Evolutionary conservation across 2,329 filamentous ascomycete genomes (phyloP), one percentile per base, ranked within the genome.

Genomic region (Chaetomium strumarium): DNA sequence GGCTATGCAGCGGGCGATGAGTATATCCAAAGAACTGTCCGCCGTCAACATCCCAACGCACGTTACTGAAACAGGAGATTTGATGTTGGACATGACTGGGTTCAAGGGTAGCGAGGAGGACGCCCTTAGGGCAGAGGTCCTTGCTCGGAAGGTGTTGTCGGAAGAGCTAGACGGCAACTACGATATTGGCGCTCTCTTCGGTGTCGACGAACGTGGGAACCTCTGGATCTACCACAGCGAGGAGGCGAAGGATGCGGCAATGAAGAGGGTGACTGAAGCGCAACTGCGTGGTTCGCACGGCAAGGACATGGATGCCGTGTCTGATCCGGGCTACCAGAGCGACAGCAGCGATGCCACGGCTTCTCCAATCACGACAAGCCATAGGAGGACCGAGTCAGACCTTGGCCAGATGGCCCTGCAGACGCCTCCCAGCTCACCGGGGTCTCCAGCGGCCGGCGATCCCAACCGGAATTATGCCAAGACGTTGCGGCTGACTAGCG

Each of bases 181-280:
- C 68, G 93, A 99, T 66, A 95, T 99, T 62, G 93, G 93, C 6
- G 86, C 92, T 2, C 77, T 99, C 30, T 96, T 99, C 62, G 93
- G 91, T 12, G 92, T 93, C 41, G 93, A 99, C 65, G 90, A 95
- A 64, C 84, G 93, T 55, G 93, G 93, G 7, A 99, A 99, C 63
- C 77, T 99, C n/a, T 97, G 93, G 92, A 97, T 99, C 60, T 99
- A 99, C 72, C 93, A 90, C 71, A 97, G 91, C 63, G 91, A 97
- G 68, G 91, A 96, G 65, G 90, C 93, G 20, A 97, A 96, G 66
- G 86, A 93, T 63, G 86, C 88, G 7, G 92, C 92, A 31, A 85
- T 85, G 73, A 84, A 86, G 66, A 79, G 73, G 61, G 79, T 78
- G 1, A 75, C 79, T 55, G 77, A 80, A 51, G 71, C 75, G 8